phyloP scores from a whole-genome alignment of 331 rosid species.

The Acacia concinna region DNA sequence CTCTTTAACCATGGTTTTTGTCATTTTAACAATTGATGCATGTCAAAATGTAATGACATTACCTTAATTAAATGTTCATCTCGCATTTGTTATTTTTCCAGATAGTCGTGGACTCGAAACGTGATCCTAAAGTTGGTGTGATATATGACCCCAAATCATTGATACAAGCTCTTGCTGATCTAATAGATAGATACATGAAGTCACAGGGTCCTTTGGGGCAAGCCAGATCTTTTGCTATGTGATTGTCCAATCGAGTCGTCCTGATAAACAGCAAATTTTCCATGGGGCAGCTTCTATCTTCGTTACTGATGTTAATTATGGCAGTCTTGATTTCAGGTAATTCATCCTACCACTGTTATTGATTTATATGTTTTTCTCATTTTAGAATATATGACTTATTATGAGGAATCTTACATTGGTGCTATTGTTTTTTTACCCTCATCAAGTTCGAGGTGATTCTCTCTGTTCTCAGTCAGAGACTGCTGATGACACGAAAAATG shows the following conservation, averaged over 20 bases:
- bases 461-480: constrained; percentile 14
- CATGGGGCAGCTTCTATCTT: not conserved
- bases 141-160: constrained; percentile 72
- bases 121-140: constrained; percentile 75
- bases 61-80: not conserved
- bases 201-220: constrained; percentile 29
- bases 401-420: constrained; percentile 8
- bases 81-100: constrained; percentile 41
- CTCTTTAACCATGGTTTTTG: not conserved
- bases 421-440: not conserved
- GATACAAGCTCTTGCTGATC: constrained; percentile 62
- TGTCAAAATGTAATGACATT: not conserved
- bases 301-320: not conserved
- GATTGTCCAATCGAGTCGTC: constrained; percentile 12
- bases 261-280: constrained; percentile 8
- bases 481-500: not conserved
- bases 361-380: not conserved
- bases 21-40: not conserved
- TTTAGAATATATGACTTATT: not conserved
- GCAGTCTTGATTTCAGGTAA: constrained; percentile 18
- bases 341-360: not conserved
- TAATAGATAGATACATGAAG: constrained; percentile 51
- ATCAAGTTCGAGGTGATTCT: not conserved
- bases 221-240: constrained; percentile 11
- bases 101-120: constrained; percentile 66